Conservation (phyloP, 371 early-diverging fungal genomes). For the Synchytrium microbalum region DNA sequence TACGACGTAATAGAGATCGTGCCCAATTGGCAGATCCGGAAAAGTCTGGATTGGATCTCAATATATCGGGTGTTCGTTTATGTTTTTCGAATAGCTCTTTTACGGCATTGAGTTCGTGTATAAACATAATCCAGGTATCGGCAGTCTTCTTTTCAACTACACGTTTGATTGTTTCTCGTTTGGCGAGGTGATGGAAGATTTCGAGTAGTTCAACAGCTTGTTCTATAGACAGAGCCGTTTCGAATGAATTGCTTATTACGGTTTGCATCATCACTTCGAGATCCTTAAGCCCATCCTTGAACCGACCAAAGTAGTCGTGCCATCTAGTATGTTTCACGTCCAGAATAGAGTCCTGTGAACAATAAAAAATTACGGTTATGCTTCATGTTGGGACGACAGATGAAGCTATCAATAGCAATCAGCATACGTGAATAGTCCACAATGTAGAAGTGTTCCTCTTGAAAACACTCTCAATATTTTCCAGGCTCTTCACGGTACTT, state of each 20-base stretch:
- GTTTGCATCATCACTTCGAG: conserved; percentile 54
- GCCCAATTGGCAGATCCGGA: conserved; percentile 53
- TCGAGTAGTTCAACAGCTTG: conserved; percentile 41
- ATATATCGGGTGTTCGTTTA: conserved; percentile 40
- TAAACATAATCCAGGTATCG: conserved; percentile 37
- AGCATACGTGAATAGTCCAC: conserved; percentile 38
- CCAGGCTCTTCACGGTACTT: conserved; percentile 46
- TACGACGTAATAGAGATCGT: conserved; percentile 32
- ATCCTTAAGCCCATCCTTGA: conserved; percentile 53
- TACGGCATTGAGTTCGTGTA: conserved; percentile 40
- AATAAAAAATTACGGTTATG: too few relatives aligned
- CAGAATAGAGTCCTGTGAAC: conserved; percentile 25
- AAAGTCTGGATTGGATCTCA: conserved; percentile 43
- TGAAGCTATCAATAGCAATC: too few relatives aligned
- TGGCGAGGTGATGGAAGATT: conserved; percentile 46
- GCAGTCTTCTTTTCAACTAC: conserved; percentile 49
- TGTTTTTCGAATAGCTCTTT: conserved; percentile 48
- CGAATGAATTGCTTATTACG: conserved; percentile 45
- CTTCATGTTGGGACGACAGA: too few relatives aligned
- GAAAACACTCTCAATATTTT: conserved; percentile 48
- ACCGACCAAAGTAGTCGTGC: conserved; percentile 53
- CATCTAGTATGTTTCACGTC: conserved; percentile 52
- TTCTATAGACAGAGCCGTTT: conserved; percentile 40
- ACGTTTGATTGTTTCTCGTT: conserved; percentile 49
- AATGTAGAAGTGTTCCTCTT: conserved; percentile 35